Conservation (phyloP, 2,329 filamentous ascomycete species). For the Lecanicillium sp. region DNA sequence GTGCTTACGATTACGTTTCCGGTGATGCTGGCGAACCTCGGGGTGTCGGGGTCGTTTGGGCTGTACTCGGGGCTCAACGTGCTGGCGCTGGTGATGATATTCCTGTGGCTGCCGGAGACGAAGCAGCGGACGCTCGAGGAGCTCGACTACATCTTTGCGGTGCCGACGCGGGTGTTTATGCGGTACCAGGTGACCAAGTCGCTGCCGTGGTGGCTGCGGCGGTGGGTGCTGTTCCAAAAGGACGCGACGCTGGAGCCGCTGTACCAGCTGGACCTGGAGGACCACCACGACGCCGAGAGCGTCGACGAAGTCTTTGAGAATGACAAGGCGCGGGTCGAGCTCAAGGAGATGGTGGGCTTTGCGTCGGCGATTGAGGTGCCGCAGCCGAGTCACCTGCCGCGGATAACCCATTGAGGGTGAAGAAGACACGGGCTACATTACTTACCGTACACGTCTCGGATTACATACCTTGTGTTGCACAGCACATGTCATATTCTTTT, state of each 20-base stretch:
- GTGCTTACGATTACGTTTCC: conserved; percentile 59
- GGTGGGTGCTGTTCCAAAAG: conserved; percentile 46
- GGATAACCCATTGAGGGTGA: background rate
- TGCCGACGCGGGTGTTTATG: conserved; percentile 49
- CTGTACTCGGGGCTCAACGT: conserved; percentile 50
- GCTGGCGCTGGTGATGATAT: conserved; percentile 47
- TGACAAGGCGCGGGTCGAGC: conserved; percentile 30
- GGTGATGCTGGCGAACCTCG: conserved; percentile 38
- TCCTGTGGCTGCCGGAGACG: conserved; percentile 50
- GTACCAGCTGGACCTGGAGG: conserved; percentile 31
- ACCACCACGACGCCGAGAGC: conserved; percentile 20
- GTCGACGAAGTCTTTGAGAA: conserved; percentile 24
- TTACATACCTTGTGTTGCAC: too few species aligned
- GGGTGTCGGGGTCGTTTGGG: conserved; percentile 42
- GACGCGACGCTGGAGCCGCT: conserved; percentile 30
- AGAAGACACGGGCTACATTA: background rate
- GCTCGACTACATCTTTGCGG: conserved; percentile 54
- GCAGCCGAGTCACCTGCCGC: background rate
- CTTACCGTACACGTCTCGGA: too few species aligned
- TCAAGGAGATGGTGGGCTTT: conserved; percentile 28
- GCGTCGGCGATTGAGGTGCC: conserved; percentile 1
- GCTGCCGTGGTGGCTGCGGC: conserved; percentile 53
- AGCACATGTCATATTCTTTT: conserved; percentile 2
- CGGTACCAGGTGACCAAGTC: conserved; percentile 48
- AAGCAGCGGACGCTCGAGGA: conserved; percentile 47